A percentile compares a stretch with the other conserved stretches of the same genome.
phyloP scores from a whole-genome alignment of 2,329 filamentous ascomycete species.

The Exophiala sp. region DNA sequence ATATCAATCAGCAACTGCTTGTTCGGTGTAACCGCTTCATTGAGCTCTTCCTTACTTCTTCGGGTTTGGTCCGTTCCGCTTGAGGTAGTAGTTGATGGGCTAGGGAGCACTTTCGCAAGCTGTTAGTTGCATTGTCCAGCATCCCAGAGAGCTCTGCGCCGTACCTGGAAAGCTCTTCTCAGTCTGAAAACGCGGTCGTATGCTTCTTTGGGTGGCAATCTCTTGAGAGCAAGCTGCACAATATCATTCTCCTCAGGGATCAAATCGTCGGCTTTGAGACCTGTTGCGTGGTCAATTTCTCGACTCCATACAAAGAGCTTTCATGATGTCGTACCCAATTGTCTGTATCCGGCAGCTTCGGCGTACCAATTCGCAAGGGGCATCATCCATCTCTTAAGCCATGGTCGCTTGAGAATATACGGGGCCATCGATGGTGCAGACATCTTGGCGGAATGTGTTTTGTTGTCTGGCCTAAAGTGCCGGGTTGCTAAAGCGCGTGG shows the following conservation, averaged over 20 bases:
- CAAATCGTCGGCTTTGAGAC: slow-evolving; percentile 80
- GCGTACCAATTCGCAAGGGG: slow-evolving; percentile 86
- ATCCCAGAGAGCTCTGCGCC: slow-evolving; percentile 15
- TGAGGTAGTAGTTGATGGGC: slow-evolving; percentile 63
- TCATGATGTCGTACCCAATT: slow-evolving; percentile 79
- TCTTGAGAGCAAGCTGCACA: slow-evolving; percentile 83
- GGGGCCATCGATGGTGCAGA: slow-evolving; percentile 69
- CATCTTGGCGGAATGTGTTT: slow-evolving; percentile 49
- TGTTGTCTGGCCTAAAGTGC: not conserved
- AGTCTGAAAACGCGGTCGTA: slow-evolving; percentile 98
- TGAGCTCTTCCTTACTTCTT: slow-evolving; percentile 53
- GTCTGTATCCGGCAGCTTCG: slow-evolving; percentile 85
- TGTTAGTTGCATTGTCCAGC: not conserved
- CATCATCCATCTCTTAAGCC: slow-evolving; percentile 73
- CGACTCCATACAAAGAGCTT: not conserved
- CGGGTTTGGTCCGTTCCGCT: slow-evolving; percentile 64
- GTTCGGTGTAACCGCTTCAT: not conserved
- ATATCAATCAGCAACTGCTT: slow-evolving; percentile 26
- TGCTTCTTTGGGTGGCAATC: slow-evolving; percentile 81
- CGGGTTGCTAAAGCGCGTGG: not conserved
- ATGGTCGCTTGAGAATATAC: slow-evolving; percentile 78
- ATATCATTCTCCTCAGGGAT: slow-evolving; percentile 87
- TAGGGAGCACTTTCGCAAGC: slow-evolving; percentile 56
- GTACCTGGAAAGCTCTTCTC: slow-evolving; percentile 87
- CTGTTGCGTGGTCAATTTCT: slow-evolving; percentile 17